Evolutionary conservation across 2,329 filamentous ascomycete genomes (phyloP).

Genomic region (Metarhizium rileyi): DNA sequence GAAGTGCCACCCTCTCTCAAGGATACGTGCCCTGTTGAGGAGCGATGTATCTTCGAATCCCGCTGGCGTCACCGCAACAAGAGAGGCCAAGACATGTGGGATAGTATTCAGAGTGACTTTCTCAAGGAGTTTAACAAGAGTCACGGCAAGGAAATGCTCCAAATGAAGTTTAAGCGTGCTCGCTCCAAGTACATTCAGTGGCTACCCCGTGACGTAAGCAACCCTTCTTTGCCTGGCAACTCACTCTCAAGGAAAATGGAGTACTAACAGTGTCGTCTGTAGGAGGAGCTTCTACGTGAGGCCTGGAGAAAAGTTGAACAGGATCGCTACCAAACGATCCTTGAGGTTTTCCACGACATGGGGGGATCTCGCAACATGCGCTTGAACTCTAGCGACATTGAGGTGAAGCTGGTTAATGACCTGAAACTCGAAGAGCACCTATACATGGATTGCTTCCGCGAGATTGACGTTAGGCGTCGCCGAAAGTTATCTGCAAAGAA

Average conservation of each 20-base stretch:
- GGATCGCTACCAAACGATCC: conserved; percentile 32
- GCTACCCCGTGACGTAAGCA: conserved; percentile 40
- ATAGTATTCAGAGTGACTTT: conserved; percentile 38
- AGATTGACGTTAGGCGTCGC: conserved; percentile 28
- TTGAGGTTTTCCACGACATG: conserved; percentile 36
- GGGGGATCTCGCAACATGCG: conserved; percentile 39
- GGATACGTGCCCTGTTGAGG: conserved; percentile 35
- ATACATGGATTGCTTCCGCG: conserved; percentile 29
- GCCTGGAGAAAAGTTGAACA: conserved; percentile 32
- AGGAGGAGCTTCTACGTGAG: conserved; percentile 31
- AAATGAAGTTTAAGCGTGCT: conserved; percentile 46
- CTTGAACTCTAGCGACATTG: conserved; percentile 40
- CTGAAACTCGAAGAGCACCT: conserved; percentile 28
- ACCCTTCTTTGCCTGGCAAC: background rate
- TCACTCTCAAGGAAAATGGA: conserved; percentile 5
- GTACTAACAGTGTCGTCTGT: background rate
- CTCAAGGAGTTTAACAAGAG: conserved; percentile 22
- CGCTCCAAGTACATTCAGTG: conserved; percentile 39
- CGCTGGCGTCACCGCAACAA: conserved; percentile 33
- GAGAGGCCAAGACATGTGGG: conserved; percentile 51
- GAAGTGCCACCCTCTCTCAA: conserved; percentile 30
- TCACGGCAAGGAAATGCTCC: conserved; percentile 38
- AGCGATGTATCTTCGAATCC: conserved; percentile 40
- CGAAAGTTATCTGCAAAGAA: conserved; percentile 27
- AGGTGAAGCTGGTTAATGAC: conserved; percentile 38